phyloP scores from a whole-genome alignment of 2,329 filamentous ascomycete genomes.

The Penicillium sp. region DNA sequence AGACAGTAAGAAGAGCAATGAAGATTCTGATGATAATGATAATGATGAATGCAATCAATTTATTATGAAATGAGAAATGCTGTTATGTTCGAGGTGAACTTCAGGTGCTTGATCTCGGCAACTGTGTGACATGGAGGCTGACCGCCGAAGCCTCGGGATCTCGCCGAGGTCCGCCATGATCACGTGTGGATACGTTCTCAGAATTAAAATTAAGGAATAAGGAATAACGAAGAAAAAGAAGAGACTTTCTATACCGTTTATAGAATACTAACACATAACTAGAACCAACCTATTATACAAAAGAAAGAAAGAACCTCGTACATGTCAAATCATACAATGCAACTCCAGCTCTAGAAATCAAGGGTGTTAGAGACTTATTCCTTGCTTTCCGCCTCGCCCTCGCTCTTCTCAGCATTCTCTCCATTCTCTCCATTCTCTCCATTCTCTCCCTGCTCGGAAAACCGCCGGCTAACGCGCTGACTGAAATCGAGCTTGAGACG shows the following conservation, averaged over 20 bases:
- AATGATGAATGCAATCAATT: background rate
- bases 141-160: no score
- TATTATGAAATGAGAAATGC: background rate
- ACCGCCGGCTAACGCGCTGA: background rate
- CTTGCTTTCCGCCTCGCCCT: background rate
- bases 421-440: background rate
- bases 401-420: background rate
- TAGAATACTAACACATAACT: background rate
- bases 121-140: background rate
- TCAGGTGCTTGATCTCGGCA: background rate
- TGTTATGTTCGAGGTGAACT: background rate
- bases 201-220: no score
- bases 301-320: background rate
- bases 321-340: background rate
- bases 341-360: background rate
- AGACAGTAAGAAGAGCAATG: background rate
- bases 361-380: background rate
- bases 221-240: no score
- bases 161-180: background rate
- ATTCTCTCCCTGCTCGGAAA: background rate
- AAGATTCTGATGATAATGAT: background rate
- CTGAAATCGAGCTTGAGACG: slow-evolving; percentile 60
- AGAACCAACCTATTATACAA: background rate
- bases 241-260: no score
- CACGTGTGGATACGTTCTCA: no score